phyloP scores from a whole-genome alignment of 306 rosid species.

The Biancaea sappan region DNA sequence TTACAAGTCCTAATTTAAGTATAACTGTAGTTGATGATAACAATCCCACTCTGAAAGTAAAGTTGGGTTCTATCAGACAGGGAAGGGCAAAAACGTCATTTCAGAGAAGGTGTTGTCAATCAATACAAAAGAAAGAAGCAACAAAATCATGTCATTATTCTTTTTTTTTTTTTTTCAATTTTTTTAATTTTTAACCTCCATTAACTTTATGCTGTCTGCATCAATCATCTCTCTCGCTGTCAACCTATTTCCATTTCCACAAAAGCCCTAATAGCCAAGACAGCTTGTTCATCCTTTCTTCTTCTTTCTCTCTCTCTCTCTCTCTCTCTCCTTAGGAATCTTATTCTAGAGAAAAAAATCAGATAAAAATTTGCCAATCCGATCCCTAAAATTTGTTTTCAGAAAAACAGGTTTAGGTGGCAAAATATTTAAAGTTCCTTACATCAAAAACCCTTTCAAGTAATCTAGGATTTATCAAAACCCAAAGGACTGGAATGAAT shows the following conservation, averaged over 20 bases:
- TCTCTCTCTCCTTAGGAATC: too few relatives aligned
- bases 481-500: slow-evolving; percentile 41
- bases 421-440: slow-evolving; percentile 34
- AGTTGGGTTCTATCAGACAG: slow-evolving; percentile 34
- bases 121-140: slow-evolving; percentile 57
- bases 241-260: slow-evolving; percentile 61
- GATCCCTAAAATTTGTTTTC: slow-evolving; percentile 19
- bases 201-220: slow-evolving; percentile 58
- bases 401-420: slow-evolving; percentile 31
- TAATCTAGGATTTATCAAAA: slow-evolving; percentile 52
- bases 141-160: slow-evolving; percentile 70
- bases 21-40: background rate
- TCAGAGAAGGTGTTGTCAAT: slow-evolving; percentile 56
- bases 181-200: slow-evolving; percentile 30
- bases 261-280: slow-evolving; percentile 54
- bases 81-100: slow-evolving; percentile 56
- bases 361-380: slow-evolving; percentile 34
- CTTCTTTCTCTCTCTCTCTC: background rate
- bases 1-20: background rate
- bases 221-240: slow-evolving; percentile 60
- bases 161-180: background rate
- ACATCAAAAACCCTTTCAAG: slow-evolving; percentile 33
- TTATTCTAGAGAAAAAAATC: too few relatives aligned
- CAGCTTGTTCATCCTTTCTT: slow-evolving; percentile 27
- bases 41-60: slow-evolving; percentile 16